These are phyloP conservation scores for Sanghuangporus sanghuang DNA, from an alignment of 1,284 basidiomycete genomes.

Conservation along the genomic window DNA sequence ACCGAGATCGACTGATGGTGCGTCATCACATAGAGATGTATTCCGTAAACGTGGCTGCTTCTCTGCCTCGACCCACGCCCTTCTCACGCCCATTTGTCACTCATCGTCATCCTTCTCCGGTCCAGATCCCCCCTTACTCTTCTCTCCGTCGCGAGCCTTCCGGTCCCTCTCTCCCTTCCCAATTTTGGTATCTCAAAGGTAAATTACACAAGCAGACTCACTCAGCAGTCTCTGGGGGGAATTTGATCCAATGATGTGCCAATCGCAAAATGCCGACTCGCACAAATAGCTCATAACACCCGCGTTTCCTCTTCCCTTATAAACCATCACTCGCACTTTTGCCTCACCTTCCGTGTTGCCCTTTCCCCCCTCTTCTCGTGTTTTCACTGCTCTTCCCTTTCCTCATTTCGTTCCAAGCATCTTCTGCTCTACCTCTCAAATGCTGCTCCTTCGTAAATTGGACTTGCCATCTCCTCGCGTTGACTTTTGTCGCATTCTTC, in stretches of 20 bases:
- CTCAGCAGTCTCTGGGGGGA: slow-evolving; percentile 14
- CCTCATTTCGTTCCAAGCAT: background rate
- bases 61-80: background rate
- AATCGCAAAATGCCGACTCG: slow-evolving; percentile 24
- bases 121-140: no score
- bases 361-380: background rate
- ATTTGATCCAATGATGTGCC: background rate
- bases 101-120: slow-evolving; percentile 12
- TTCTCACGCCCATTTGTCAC: background rate
- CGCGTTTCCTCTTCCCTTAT: background rate
- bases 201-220: background rate
- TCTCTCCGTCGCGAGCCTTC: no score
- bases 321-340: slow-evolving; percentile 4
- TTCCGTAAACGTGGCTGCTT: background rate
- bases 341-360: background rate
- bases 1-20: no score
- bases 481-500: background rate
- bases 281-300: slow-evolving; percentile 22
- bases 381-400: background rate
- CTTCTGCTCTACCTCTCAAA: background rate
- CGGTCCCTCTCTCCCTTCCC: no score
- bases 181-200: no score
- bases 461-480: background rate
- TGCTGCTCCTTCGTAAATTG: background rate
- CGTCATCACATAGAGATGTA: background rate